Evolutionary conservation across 345 rosid genomes (phyloP).

Genomic region (Syzygium aqueum): DNA sequence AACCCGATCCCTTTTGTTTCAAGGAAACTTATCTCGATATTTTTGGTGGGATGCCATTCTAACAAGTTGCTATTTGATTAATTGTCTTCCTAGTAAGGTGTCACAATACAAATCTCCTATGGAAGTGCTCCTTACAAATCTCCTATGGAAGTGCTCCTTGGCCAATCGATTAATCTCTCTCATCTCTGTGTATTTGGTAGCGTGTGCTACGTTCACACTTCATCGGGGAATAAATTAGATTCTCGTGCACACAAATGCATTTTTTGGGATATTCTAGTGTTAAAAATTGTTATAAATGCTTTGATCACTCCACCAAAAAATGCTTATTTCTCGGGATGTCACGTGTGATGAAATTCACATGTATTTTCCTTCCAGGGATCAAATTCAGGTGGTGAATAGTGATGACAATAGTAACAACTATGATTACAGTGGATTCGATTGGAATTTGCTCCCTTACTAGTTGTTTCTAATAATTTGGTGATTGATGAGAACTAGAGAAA

Average conservation of each 20-base stretch:
- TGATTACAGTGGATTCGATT: neutral
- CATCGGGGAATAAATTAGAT: neutral
- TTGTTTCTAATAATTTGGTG: too few species aligned
- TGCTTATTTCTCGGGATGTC: neutral
- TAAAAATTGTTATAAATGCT: neutral
- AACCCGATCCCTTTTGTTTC: neutral
- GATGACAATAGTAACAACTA: neutral
- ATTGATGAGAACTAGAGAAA: too few species aligned
- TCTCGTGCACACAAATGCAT: neutral
- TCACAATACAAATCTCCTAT: too few species aligned
- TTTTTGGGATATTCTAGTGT: neutral
- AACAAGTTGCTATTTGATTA: neutral
- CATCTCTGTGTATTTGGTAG: neutral
- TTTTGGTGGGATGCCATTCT: neutral
- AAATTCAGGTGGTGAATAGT: neutral
- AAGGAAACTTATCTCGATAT: neutral
- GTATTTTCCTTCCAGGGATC: neutral
- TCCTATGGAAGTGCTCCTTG: neutral
- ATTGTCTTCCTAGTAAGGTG: neutral
- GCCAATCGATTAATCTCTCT: neutral
- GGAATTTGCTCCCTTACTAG: too few species aligned
- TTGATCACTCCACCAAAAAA: neutral
- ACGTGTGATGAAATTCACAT: neutral
- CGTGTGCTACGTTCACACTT: neutral
- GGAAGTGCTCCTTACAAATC: too few species aligned